Conservation (phyloP, 768 basidiomycete genomes). For the Mycena kentingensis region DNA sequence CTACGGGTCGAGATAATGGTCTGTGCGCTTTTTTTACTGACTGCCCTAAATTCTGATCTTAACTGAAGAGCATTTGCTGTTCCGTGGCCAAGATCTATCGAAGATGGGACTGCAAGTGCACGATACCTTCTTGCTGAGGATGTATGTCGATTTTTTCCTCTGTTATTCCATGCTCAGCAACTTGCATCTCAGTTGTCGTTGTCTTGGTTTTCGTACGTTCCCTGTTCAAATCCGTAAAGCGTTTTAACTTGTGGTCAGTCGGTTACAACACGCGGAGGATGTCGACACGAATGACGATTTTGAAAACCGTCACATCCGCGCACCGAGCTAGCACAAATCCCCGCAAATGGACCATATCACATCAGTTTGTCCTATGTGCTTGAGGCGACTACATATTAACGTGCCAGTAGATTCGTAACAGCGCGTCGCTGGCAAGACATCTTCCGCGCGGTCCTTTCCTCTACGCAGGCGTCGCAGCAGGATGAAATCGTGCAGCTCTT, state of each 20-base stretch:
- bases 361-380: slow-evolving; percentile 10
- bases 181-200: slow-evolving; percentile 42
- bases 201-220: slow-evolving; percentile 49
- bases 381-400: too few relatives aligned
- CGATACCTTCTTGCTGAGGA: slow-evolving; percentile 45
- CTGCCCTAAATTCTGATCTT: neutral
- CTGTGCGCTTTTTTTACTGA: slow-evolving; percentile 6
- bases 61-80: slow-evolving; percentile 32
- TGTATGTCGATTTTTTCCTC: slow-evolving; percentile 38
- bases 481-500: slow-evolving; percentile 31
- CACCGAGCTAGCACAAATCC: slow-evolving; percentile 7
- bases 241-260: slow-evolving; percentile 26
- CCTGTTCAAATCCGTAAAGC: neutral
- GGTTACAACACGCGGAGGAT: slow-evolving; percentile 34
- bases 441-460: slow-evolving; percentile 28
- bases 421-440: slow-evolving; percentile 23
- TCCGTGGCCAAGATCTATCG: slow-evolving; percentile 25
- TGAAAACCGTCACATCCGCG: neutral
- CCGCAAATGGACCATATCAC: slow-evolving; percentile 4
- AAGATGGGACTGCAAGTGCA: slow-evolving; percentile 26
- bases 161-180: slow-evolving; percentile 1
- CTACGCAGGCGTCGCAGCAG: slow-evolving; percentile 18
- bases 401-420: slow-evolving; percentile 8
- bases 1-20: slow-evolving; percentile 29
- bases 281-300: neutral